Percentiles rank a stretch among this genome's conserved stretches.
phyloP scores from a whole-genome alignment of 192 early-diverging fungal species.

The Coemansia guatemalensis region DNA sequence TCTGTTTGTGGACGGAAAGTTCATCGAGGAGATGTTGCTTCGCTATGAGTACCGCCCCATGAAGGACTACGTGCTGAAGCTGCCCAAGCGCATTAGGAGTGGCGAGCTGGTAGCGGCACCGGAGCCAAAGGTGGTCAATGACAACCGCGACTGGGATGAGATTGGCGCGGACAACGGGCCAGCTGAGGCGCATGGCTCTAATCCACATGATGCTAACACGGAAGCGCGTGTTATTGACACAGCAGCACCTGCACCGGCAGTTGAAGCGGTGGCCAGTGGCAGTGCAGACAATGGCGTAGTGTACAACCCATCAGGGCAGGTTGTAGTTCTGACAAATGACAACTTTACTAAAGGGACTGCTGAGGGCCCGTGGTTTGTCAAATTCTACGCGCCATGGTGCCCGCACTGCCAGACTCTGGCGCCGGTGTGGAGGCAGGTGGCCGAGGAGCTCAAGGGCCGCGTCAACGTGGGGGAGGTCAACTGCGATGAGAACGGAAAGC shows the following conservation, averaged over 20 bases:
- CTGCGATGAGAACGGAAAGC: slow-evolving; percentile 64
- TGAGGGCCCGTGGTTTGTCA: slow-evolving; percentile 76
- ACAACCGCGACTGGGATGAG: slow-evolving; percentile 44
- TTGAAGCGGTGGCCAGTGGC: not conserved
- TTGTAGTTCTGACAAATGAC: slow-evolving; percentile 56
- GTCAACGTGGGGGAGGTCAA: slow-evolving; percentile 87
- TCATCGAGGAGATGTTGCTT: slow-evolving; percentile 36
- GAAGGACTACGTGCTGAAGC: slow-evolving; percentile 44
- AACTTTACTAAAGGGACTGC: slow-evolving; percentile 58
- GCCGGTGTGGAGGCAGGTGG: slow-evolving; percentile 76
- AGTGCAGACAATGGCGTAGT: slow-evolving; percentile 10
- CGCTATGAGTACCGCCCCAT: slow-evolving; percentile 36
- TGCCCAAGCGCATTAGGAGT: slow-evolving; percentile 23
- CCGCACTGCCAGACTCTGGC: slow-evolving; percentile 83
- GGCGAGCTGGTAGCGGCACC: slow-evolving; percentile 26
- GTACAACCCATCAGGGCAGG: slow-evolving; percentile 58
- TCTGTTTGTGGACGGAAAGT: slow-evolving; percentile 53
- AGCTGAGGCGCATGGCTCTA: not conserved
- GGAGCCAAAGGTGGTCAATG: slow-evolving; percentile 39
- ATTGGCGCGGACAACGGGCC: slow-evolving; percentile 14
- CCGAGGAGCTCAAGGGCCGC: slow-evolving; percentile 57
- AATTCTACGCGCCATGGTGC: slow-evolving; percentile 92
- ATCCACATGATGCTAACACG: not conserved
- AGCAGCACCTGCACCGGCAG: not conserved
- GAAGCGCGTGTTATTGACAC: not conserved